Evolutionary conservation across 2,329 filamentous ascomycete species (phyloP).

Genomic region (Cercospora sesami): DNA sequence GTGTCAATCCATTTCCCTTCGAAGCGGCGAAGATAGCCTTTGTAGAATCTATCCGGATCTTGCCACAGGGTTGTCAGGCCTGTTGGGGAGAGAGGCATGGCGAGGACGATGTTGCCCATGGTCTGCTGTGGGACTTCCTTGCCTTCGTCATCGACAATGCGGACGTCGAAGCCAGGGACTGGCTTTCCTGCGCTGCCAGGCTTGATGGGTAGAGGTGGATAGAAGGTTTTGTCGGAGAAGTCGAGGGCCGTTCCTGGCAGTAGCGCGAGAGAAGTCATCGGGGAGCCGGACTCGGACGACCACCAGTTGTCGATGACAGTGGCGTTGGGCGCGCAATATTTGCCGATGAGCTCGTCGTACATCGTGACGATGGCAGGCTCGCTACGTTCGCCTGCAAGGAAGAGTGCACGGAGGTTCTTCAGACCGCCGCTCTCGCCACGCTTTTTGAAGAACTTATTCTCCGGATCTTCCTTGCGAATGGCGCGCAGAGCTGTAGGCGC

Average conservation of each 20-base stretch:
- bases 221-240: constrained; percentile 46
- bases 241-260: constrained; percentile 62
- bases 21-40: constrained; percentile 80
- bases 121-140: constrained; percentile 64
- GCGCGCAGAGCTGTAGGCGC: constrained; percentile 85
- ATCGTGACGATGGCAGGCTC: constrained; percentile 81
- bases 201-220: constrained; percentile 62
- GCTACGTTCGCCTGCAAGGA: constrained; percentile 84
- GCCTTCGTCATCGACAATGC: constrained; percentile 78
- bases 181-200: constrained; percentile 87
- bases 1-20: constrained; percentile 83
- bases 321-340: constrained; percentile 64
- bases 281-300: constrained; percentile 69
- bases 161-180: constrained; percentile 88
- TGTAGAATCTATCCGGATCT: constrained; percentile 83
- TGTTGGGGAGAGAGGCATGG: constrained; percentile 77
- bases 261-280: constrained; percentile 66
- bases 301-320: constrained; percentile 72
- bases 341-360: constrained; percentile 71
- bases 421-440: constrained; percentile 69
- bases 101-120: constrained; percentile 92
- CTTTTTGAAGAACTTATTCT: constrained; percentile 64
- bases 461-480: constrained; percentile 80
- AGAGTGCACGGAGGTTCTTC: constrained; percentile 70
- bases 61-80: constrained; percentile 84